A percentile compares a stretch with the other conserved stretches of the same genome.
phyloP scores from a whole-genome alignment of 2,329 filamentous ascomycete species.

The Eutypella sp. region DNA sequence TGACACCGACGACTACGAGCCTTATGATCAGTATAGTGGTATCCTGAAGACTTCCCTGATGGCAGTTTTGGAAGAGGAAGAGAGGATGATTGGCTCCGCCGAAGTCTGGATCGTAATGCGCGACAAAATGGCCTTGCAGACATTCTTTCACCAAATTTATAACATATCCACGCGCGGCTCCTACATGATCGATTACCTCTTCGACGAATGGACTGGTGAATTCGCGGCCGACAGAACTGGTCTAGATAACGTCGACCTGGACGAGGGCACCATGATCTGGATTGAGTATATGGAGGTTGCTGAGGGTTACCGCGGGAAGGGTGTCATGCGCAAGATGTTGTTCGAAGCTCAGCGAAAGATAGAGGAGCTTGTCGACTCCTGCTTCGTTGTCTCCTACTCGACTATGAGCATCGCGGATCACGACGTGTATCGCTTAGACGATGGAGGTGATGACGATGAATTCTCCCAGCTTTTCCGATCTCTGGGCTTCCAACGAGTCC shows the following conservation, averaged over 20 bases:
- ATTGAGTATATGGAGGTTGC: neutral
- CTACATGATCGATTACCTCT: neutral
- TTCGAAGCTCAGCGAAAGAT: neutral
- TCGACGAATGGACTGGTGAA: neutral
- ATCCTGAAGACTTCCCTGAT: neutral
- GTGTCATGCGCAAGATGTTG: neutral
- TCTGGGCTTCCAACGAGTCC: neutral
- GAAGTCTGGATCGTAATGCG: neutral
- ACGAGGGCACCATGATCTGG: neutral
- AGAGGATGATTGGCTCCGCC: neutral
- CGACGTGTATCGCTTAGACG: neutral
- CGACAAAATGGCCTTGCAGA: neutral
- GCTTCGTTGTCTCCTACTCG: neutral
- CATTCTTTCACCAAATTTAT: neutral
- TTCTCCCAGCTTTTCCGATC: neutral
- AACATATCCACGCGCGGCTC: neutral
- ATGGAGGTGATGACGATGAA: too few species aligned
- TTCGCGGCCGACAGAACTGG: neutral
- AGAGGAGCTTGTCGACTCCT: neutral
- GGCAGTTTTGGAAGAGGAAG: neutral
- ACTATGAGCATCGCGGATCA: neutral
- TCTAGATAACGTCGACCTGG: neutral
- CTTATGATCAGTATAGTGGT: neutral
- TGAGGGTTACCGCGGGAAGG: neutral
- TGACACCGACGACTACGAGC: neutral